Evolutionary conservation across 1,284 basidiomycete species (phyloP), one percentile per base, ranked within the genome.

Genomic region (Neonothopanus nambi): DNA sequence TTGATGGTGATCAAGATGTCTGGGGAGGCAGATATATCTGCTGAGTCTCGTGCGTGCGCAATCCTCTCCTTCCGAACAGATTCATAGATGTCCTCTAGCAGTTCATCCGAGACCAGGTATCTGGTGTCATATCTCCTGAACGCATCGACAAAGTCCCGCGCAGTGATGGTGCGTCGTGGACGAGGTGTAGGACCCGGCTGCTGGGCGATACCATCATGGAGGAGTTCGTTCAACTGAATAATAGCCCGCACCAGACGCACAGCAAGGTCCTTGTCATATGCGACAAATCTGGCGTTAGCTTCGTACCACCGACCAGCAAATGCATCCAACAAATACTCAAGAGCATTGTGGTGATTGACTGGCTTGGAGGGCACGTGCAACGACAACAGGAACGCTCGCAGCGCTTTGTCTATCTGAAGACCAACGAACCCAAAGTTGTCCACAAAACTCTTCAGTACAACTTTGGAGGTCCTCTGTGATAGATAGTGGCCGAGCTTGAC

Each of bases 271-370:
- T 84, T 85, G 70, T 91, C 88, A 63, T 87, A 94, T 2, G 88
- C 80, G 21, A 94, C 82, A 30, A 82, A 77, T 42, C 79, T 78
- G 13, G 85, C 81, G 66, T 99, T 99, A n/a, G 89, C 87, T 55
- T 89, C 86, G 60, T 91, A 90, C 91, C 95, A 99, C 23, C 90
- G 81, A 57, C 82, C 80, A 6, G 94, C 91, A 65, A 99, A 95
- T 9, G 87, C 82, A 67, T 98, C 94, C 36, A 92, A 77, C 1
- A 92, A 75, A 56, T 82, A 79, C 53, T 91, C 87, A 33, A 87
- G 64, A 2, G 83, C 72, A 44, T 65, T 74, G 41, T 73, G 64
- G 55, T 75, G 74, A 46, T 76, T 73, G 3, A 68, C 60, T 17
- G 71, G 63, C 41, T 84, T 81, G 21, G 75, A 67, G 13, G 92